Evolutionary conservation across 495 filamentous ascomycete species (phyloP).

Genomic region (Glonium stellatum): DNA sequence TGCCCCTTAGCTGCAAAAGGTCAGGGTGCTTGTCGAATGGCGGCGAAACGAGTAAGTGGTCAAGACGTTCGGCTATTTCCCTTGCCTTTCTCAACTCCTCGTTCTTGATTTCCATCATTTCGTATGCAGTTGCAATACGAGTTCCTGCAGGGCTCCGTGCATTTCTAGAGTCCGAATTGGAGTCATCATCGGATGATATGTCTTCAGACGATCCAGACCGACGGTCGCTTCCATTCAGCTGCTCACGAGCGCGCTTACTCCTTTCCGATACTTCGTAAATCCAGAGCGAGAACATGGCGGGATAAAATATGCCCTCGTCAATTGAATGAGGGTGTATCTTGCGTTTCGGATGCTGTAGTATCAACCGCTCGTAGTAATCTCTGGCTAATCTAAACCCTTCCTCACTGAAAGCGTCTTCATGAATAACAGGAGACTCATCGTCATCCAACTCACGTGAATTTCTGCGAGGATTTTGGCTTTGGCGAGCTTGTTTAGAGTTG

Average conservation of each 20-base stretch:
- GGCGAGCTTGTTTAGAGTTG: neutral
- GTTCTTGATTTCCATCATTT: neutral
- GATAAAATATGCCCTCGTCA: slow-evolving; percentile 54
- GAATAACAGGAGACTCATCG: neutral
- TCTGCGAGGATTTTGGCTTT: neutral
- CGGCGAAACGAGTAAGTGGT: slow-evolving; percentile 53
- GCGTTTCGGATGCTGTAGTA: slow-evolving; percentile 58
- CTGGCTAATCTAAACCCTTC: slow-evolving; percentile 52
- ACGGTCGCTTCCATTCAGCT: slow-evolving; percentile 7
- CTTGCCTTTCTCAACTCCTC: slow-evolving; percentile 42
- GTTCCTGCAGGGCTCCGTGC: neutral
- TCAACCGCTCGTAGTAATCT: slow-evolving; percentile 59
- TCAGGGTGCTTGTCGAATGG: slow-evolving; percentile 55
- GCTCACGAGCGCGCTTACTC: slow-evolving; percentile 32
- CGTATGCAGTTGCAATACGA: neutral
- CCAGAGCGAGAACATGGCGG: slow-evolving; percentile 62
- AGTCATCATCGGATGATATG: slow-evolving; percentile 8
- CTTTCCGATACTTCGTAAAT: slow-evolving; percentile 53
- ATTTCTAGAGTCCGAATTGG: slow-evolving; percentile 1
- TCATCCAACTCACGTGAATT: neutral
- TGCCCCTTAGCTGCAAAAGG: slow-evolving; percentile 56
- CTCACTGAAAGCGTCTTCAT: slow-evolving; percentile 37
- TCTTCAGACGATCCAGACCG: slow-evolving; percentile 1
- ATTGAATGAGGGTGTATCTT: slow-evolving; percentile 40
- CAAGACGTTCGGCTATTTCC: slow-evolving; percentile 56